These are phyloP conservation scores for Fusarium stilboides DNA, from an alignment of 2,329 filamentous ascomycete species.

Conservation along the genomic window DNA sequence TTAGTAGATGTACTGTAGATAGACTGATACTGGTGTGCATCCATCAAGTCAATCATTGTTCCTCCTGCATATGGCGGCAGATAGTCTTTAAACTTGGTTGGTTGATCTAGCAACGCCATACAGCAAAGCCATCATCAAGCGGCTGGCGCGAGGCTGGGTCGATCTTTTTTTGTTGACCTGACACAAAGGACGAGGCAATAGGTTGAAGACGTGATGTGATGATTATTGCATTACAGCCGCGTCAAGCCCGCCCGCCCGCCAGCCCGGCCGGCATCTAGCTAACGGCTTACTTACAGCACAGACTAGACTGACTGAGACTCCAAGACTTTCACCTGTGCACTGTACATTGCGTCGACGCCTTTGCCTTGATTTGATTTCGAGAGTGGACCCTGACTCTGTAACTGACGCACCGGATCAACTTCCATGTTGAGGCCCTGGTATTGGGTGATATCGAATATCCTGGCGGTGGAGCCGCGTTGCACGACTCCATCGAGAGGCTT, in stretches of 20 bases:
- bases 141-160: constrained; percentile 23
- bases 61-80: constrained; percentile 31
- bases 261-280: not conserved
- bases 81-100: constrained; percentile 24
- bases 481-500: constrained; percentile 16
- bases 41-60: constrained; percentile 31
- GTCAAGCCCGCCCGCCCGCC: constrained; percentile 16
- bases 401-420: constrained; percentile 41
- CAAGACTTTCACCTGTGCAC: constrained; percentile 1
- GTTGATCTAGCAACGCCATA: constrained; percentile 21
- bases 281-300: no score
- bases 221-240: constrained; percentile 32
- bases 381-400: constrained; percentile 34
- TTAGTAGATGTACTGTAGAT: constrained; percentile 1
- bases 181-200: no score
- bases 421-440: constrained; percentile 39
- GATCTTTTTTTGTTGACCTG: constrained; percentile 7
- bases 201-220: not conserved
- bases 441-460: constrained; percentile 37
- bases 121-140: constrained; percentile 3
- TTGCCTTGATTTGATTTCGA: constrained; percentile 30
- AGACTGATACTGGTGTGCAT: constrained; percentile 24
- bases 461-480: constrained; percentile 29
- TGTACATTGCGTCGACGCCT: constrained; percentile 32
- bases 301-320: no score